phyloP scores from a whole-genome alignment of 805 yeast genomes.

The Starmerella etchellsii region DNA sequence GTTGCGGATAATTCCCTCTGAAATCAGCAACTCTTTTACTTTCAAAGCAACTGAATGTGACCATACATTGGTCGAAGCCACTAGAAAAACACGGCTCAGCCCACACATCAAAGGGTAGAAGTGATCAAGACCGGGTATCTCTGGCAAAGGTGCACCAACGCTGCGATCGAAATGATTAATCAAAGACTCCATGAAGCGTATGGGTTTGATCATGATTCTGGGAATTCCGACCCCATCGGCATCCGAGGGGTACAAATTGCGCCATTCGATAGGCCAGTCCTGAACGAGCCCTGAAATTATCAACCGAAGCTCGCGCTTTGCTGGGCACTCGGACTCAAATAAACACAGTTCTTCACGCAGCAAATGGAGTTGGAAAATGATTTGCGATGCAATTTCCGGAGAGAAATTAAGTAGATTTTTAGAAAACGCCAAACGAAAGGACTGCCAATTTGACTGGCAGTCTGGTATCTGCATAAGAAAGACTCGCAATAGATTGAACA shows the following conservation, averaged over 20 bases:
- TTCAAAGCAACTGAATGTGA: neutral
- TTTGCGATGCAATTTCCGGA: conserved; percentile 22
- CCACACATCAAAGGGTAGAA: neutral
- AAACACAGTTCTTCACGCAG: conserved; percentile 63
- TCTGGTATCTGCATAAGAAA: neutral
- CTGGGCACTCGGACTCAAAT: conserved; percentile 34
- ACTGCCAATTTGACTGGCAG: neutral
- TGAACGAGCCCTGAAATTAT: conserved; percentile 43
- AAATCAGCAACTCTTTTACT: conserved; percentile 32
- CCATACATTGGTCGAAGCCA: neutral
- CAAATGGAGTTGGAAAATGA: conserved; percentile 58
- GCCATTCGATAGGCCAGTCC: conserved; percentile 54
- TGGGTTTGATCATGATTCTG: neutral
- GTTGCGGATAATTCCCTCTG: conserved; percentile 7
- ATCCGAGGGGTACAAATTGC: neutral
- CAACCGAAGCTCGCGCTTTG: conserved; percentile 34
- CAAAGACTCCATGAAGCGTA: neutral
- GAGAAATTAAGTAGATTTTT: neutral
- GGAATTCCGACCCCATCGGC: too few relatives aligned
- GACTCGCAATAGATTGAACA: conserved; percentile 1
- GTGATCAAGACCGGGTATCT: neutral
- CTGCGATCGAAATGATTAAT: neutral
- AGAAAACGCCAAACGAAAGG: conserved; percentile 2
- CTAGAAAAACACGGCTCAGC: neutral
- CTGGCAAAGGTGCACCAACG: neutral